These are phyloP conservation scores for Cytospora paraplurivora DNA, from an alignment of 2,329 filamentous ascomycete species.

Conservation along the genomic window DNA sequence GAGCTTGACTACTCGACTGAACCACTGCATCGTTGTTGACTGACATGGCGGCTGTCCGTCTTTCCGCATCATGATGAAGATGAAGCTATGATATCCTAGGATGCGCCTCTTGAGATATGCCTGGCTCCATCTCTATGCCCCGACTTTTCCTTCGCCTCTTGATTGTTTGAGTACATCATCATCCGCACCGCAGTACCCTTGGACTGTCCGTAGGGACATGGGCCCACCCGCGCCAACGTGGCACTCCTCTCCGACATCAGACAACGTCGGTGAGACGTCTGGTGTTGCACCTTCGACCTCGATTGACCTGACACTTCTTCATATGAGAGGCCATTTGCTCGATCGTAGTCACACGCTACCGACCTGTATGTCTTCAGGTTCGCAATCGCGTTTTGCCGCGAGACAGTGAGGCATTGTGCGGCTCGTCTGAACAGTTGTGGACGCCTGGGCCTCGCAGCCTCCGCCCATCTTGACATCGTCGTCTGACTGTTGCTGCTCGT, in stretches of 20 bases:
- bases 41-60: slow-evolving; percentile 28
- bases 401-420: slow-evolving; percentile 19
- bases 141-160: slow-evolving; percentile 22
- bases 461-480: slow-evolving; percentile 16
- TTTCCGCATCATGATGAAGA: slow-evolving; percentile 26
- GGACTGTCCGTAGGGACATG: slow-evolving; percentile 8
- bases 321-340: slow-evolving; percentile 23
- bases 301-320: slow-evolving; percentile 19
- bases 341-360: slow-evolving; percentile 27
- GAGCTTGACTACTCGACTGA: slow-evolving; percentile 23
- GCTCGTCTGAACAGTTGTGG: slow-evolving; percentile 21
- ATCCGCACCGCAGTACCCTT: slow-evolving; percentile 8
- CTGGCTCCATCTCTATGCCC: slow-evolving; percentile 22
- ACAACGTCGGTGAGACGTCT: slow-evolving; percentile 17
- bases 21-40: slow-evolving; percentile 25
- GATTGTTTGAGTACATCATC: slow-evolving; percentile 25
- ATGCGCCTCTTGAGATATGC: slow-evolving; percentile 15
- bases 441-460: not conserved
- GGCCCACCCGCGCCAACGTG: slow-evolving; percentile 16
- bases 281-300: slow-evolving; percentile 21
- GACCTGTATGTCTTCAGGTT: slow-evolving; percentile 17
- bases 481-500: slow-evolving; percentile 19
- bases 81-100: slow-evolving; percentile 25
- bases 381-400: slow-evolving; percentile 11
- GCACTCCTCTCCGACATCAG: slow-evolving; percentile 20